Base-by-base conservation (phyloP, 2,329 filamentous ascomycete species). In the Sporothrix schenckii region DNA sequence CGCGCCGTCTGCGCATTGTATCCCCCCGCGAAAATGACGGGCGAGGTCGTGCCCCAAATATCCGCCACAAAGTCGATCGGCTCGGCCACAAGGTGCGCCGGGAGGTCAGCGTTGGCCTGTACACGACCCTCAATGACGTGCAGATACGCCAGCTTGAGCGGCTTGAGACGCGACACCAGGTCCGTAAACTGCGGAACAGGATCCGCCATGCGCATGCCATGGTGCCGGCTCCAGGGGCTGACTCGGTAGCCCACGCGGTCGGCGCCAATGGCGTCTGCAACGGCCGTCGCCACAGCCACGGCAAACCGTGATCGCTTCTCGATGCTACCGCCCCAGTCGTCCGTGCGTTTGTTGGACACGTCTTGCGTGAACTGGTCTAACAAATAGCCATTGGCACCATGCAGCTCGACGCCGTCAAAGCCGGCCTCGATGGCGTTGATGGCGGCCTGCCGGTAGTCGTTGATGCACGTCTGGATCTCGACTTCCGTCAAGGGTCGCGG, bases 351-450 rank as follows among this genome's bases (percentile, higher is more conserved):
- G 79, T 89, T 89, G 74, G 80, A 78, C 16, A 79, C 82, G 71
- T 84, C 82, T 72, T 87, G 85, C 9, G 39, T 63, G 81, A 94
- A 95, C 3, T 83, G 80, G 75, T 89, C 87, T 0, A 94, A 80
- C 0, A 95, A 84, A 77, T 94, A 95, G 0, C 92, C 92, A 76
- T 95, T 92, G 0, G 91, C 92, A 74, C 86, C 87, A 80, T 95
- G 92, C 68, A 96, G 88, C 78, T 89, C 89, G 24, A 92, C 84
- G 6, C 87, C 87, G 75, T 91, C 89, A 72, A 90, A 89, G 0
- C 91, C 91, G 0, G 86, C 88, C 44, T 83, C 82, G 2, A 92
- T 78, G 0, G 90, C 85, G 21, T 87, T 81, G 74, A 83, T 81
- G 0, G 83, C 80, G 0, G 84, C 84, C 0, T 82, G 84, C 1